These are phyloP conservation scores for Candida fluviatilis DNA, from an alignment of 805 yeast genomes.

Conservation along the genomic window DNA sequence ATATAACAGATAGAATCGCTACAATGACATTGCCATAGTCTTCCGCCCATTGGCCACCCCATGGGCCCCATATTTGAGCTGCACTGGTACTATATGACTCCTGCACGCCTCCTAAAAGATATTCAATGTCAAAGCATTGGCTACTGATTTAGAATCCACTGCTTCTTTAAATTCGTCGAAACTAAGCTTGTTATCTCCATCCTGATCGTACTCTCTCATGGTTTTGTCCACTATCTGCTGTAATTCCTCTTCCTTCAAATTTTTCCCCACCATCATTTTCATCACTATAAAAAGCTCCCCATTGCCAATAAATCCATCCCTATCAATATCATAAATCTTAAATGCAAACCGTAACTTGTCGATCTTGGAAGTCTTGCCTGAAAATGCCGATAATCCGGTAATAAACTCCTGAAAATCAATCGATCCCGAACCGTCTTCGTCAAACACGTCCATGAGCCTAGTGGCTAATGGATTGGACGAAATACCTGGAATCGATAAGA, in stretches of 20 bases:
- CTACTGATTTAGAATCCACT: slow-evolving; percentile 54
- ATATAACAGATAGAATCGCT: too few species aligned
- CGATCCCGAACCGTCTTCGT: slow-evolving; percentile 86
- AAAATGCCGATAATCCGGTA: slow-evolving; percentile 78
- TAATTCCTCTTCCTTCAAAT: slow-evolving; percentile 77
- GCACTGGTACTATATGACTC: not conserved
- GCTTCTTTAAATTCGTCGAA: slow-evolving; percentile 84
- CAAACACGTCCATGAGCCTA: slow-evolving; percentile 90
- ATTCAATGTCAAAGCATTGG: slow-evolving; percentile 55
- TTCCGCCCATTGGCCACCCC: too few species aligned
- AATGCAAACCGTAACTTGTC: slow-evolving; percentile 89
- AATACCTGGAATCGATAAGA: slow-evolving; percentile 89
- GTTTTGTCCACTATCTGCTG: slow-evolving; percentile 98
- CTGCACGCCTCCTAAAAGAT: slow-evolving; percentile 21
- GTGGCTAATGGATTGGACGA: slow-evolving; percentile 85
- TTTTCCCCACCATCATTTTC: slow-evolving; percentile 95
- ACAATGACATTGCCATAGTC: too few species aligned
- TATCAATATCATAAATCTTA: slow-evolving; percentile 90
- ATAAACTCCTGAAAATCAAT: slow-evolving; percentile 96
- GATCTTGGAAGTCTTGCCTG: slow-evolving; percentile 73
- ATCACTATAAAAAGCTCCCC: slow-evolving; percentile 91
- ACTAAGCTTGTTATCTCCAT: slow-evolving; percentile 80
- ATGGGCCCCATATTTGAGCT: too few species aligned
- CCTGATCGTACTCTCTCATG: slow-evolving; percentile 85
- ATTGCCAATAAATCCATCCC: slow-evolving; percentile 91